phyloP scores from a whole-genome alignment of 805 yeast species.

The Teunomyces gatunensis region DNA sequence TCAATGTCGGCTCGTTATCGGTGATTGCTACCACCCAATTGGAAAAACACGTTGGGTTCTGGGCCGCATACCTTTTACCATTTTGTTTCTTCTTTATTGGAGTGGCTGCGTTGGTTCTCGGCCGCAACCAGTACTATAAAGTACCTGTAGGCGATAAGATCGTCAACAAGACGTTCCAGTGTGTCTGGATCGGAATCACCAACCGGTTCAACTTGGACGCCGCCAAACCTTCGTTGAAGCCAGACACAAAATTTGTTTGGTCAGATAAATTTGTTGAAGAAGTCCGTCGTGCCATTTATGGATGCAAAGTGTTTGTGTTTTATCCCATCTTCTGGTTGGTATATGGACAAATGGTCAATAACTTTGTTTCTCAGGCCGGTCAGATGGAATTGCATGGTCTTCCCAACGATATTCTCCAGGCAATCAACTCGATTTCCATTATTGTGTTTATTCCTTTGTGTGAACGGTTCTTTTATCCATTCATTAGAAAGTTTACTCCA shows the following conservation, averaged over 20 bases:
- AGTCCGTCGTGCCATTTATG: constrained; percentile 58
- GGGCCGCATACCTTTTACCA: constrained; percentile 77
- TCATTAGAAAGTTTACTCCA: constrained; percentile 41
- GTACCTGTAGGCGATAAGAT: constrained; percentile 61
- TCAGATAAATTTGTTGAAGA: constrained; percentile 70
- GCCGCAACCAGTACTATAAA: constrained; percentile 53
- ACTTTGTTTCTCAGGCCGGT: constrained; percentile 71
- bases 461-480: constrained; percentile 52
- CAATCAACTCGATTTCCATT: constrained; percentile 69
- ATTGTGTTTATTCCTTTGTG: constrained; percentile 72
- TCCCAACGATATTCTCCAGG: constrained; percentile 77
- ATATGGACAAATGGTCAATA: constrained; percentile 67
- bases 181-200: constrained; percentile 39
- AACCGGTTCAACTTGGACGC: constrained; percentile 49
- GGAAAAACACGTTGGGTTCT: constrained; percentile 62
- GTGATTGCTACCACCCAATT: constrained; percentile 74
- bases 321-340: constrained; percentile 73
- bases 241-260: constrained; percentile 53
- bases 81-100: constrained; percentile 55
- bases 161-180: constrained; percentile 49
- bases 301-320: constrained; percentile 69
- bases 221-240: constrained; percentile 57
- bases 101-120: constrained; percentile 48
- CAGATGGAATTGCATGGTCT: constrained; percentile 70
- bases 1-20: constrained; percentile 70